Conservation (phyloP, 2,329 filamentous ascomycete genomes). For the Cercospora janseana region DNA sequence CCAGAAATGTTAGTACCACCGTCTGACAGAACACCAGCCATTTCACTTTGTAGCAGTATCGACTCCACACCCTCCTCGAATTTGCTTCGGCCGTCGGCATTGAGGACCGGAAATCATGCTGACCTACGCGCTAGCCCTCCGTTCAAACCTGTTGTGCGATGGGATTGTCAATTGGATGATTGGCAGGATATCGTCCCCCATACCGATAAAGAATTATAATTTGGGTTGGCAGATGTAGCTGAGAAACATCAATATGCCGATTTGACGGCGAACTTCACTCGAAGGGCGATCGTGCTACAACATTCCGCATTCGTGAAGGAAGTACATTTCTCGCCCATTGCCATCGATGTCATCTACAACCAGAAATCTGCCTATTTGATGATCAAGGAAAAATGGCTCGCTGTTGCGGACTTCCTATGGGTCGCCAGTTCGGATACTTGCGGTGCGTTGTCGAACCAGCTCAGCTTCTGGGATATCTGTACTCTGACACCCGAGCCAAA, state of each 20-base stretch:
- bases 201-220: background rate
- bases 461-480: background rate
- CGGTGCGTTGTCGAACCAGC: background rate
- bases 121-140: too few species aligned
- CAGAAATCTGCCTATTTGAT: background rate
- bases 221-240: background rate
- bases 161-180: background rate
- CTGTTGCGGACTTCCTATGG: background rate
- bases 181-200: background rate
- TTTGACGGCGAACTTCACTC: background rate
- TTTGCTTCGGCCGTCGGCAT: too few species aligned
- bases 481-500: background rate
- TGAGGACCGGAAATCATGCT: too few species aligned
- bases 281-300: background rate
- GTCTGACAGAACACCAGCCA: too few species aligned
- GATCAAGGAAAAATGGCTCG: background rate
- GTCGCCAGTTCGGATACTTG: background rate
- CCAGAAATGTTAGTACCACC: too few species aligned
- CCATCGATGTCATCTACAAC: background rate
- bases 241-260: background rate
- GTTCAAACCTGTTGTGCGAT: background rate
- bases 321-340: too few species aligned
- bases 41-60: too few species aligned
- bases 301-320: background rate
- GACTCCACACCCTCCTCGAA: too few species aligned